Base-by-base conservation (phyloP, 116 monocot genomes). In the Zostera marina region DNA sequence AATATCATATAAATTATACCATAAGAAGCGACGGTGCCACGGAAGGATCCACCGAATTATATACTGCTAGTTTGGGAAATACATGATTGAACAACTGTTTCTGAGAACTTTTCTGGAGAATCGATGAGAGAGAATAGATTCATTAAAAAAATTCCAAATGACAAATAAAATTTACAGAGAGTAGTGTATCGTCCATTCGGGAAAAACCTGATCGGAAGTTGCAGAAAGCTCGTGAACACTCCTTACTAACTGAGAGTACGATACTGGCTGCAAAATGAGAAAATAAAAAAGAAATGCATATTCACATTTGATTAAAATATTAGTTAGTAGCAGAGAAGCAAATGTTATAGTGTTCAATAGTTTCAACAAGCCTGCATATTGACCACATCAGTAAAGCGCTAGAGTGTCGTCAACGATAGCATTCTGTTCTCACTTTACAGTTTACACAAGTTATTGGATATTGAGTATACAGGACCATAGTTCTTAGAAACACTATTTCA, bases 41-140 rank as follows among this genome's bases (percentile, higher is more conserved):
- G 67, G 98, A 98, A 58, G 98, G 98, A 73, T 98, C 98, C 49
- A 98, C 98, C 12, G 98, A 98, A 52, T 98, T 98, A 62, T 98
- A 98, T 53, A 98, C 98, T 14, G 98, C 98, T 56, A 98, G 98
- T 71, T 98, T 98, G 3, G 98, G 98, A 58, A 98, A 98, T 14
- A 98, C 98, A 49, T 86, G 77, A 56, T 89, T 66, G 17, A 98
- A 72, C 23, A 98, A 70, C 70, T 98, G 85, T 68, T 70, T 98
- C 55, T 86, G 90, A 16, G 98, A 98, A 65, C 69, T 83, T 90
- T 90, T 98, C 98, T 98, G 71, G 44, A 68, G 4, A 63, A 6
- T 45, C 70, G 58, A n/a, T 54, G 59, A 49, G 66, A 11, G 3
- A 63, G 63, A 13, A 51, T 8, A 52, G 8, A 53, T 39, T 8